Percentiles rank a stretch among this genome's conserved stretches.
phyloP scores from a whole-genome alignment of 495 filamentous ascomycete genomes.

The Aspergillus diversus region DNA sequence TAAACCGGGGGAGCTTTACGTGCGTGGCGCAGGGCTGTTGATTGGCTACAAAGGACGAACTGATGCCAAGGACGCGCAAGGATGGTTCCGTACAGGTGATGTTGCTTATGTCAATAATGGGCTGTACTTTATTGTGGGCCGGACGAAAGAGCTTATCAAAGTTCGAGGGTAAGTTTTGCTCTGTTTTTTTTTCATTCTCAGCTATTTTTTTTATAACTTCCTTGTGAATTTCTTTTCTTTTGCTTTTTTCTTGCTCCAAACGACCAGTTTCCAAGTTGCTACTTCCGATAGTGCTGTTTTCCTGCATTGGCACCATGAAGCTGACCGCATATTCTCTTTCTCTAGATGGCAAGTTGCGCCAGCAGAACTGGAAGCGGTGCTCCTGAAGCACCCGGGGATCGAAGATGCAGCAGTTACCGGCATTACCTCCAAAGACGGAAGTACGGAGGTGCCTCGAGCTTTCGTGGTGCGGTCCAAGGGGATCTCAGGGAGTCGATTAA shows the following conservation, averaged over 20 bases:
- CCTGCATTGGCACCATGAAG: background rate
- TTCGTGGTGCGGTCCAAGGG: constrained; percentile 64
- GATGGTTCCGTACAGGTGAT: constrained; percentile 83
- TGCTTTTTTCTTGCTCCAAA: constrained; percentile 9
- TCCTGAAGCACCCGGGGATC: constrained; percentile 71
- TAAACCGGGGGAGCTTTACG: constrained; percentile 55
- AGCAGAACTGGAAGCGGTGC: constrained; percentile 79
- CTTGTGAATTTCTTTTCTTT: constrained; percentile 13
- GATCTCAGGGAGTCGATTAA: constrained; percentile 33
- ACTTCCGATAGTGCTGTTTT: background rate
- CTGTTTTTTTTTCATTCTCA: background rate
- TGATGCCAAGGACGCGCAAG: constrained; percentile 52
- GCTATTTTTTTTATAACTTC: background rate
- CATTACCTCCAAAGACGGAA: constrained; percentile 53
- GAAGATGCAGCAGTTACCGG: constrained; percentile 80
- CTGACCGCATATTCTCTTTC: constrained; percentile 4
- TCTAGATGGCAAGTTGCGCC: constrained; percentile 75
- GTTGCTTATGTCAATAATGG: constrained; percentile 64
- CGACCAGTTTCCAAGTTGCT: background rate
- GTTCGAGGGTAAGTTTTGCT: constrained; percentile 48
- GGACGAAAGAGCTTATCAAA: constrained; percentile 80
- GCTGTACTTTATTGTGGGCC: constrained; percentile 73
- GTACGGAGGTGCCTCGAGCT: constrained; percentile 71
- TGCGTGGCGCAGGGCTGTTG: constrained; percentile 46
- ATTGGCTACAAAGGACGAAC: constrained; percentile 43